These are phyloP conservation scores for Kwoniella sp. DNA, from an alignment of 768 basidiomycete species.

Conservation along the genomic window DNA sequence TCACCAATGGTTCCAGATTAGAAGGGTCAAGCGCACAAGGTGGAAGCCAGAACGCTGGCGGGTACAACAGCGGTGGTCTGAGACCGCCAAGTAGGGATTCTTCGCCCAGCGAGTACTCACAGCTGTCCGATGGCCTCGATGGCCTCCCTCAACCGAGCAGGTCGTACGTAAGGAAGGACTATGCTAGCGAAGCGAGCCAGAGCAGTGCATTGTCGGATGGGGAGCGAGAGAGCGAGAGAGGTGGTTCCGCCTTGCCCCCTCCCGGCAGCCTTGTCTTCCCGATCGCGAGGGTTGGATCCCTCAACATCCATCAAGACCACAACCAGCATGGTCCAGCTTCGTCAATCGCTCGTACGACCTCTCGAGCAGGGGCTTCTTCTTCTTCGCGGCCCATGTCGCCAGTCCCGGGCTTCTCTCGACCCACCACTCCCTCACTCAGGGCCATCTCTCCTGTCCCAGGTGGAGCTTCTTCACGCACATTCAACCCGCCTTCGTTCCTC, in stretches of 20 bases:
- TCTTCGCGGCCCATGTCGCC: constrained; percentile 23
- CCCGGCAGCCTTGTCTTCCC: constrained; percentile 21
- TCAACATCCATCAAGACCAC: constrained; percentile 4
- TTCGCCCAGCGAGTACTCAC: constrained; percentile 40
- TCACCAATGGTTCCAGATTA: constrained; percentile 27
- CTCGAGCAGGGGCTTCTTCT: neutral
- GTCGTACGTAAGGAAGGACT: constrained; percentile 32
- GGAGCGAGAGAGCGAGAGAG: neutral
- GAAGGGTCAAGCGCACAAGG: constrained; percentile 8
- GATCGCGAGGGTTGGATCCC: constrained; percentile 13
- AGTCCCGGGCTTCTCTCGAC: constrained; percentile 15
- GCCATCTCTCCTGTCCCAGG: constrained; percentile 1
- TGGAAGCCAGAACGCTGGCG: constrained; percentile 11
- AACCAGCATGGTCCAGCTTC: neutral
- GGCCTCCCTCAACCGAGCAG: constrained; percentile 35
- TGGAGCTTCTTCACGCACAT: constrained; percentile 9
- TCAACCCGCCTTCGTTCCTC: constrained; percentile 44
- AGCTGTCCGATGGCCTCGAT: constrained; percentile 26
- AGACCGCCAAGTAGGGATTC: constrained; percentile 24
- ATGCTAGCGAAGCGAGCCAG: constrained; percentile 13
- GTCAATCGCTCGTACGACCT: neutral
- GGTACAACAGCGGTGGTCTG: neutral
- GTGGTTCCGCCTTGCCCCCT: neutral
- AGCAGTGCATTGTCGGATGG: constrained; percentile 6
- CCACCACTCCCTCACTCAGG: constrained; percentile 26